Conservation (phyloP, 305 asterid genomes). For the Salvia sclarea region DNA sequence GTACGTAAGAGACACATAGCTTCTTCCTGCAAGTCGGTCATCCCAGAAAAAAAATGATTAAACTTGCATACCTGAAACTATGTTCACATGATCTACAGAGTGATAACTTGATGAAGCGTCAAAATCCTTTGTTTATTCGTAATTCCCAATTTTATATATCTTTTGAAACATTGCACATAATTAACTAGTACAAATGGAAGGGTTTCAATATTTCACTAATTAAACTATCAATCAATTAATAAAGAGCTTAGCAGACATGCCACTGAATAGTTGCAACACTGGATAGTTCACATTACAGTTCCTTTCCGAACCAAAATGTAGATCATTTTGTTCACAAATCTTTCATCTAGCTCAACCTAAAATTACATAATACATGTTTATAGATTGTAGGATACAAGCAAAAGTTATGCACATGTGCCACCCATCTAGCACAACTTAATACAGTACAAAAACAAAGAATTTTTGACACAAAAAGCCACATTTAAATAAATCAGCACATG, state of each 20-base stretch:
- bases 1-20: conserved; percentile 60
- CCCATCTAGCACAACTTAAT: not conserved
- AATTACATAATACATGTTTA: not conserved
- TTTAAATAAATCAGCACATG: not conserved
- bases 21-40: conserved; percentile 67
- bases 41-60: conserved; percentile 18
- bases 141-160: not conserved
- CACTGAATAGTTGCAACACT: conserved; percentile 5
- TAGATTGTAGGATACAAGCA: not conserved
- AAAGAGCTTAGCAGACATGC: not conserved
- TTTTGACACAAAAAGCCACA: not conserved
- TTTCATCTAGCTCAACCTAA: not conserved
- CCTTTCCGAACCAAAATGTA: not conserved
- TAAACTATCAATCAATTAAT: conserved; percentile 1
- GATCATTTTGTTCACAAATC: conserved; percentile 14
- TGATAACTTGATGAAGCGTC: conserved; percentile 2
- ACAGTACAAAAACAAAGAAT: not conserved
- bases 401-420: not conserved
- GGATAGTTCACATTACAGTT: not conserved
- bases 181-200: not conserved
- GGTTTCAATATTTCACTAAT: not conserved
- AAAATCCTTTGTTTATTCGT: not conserved
- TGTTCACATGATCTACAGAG: not conserved
- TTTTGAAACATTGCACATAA: not conserved
- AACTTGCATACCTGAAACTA: conserved; percentile 15